These are phyloP conservation scores for Venturia carpophila DNA, from an alignment of 2,329 filamentous ascomycete species.

Conservation along the genomic window DNA sequence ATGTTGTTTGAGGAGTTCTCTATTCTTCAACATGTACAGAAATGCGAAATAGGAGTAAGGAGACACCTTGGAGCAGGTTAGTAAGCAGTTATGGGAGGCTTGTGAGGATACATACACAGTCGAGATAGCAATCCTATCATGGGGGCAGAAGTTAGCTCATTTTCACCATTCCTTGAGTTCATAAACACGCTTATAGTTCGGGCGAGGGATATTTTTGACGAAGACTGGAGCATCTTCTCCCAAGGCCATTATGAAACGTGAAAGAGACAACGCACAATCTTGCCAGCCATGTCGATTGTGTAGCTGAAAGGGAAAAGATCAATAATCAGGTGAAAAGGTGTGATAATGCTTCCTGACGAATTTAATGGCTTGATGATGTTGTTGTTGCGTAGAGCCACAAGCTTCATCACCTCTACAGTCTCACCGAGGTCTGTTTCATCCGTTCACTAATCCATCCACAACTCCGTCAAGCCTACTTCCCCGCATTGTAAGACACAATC, in stretches of 20 bases:
- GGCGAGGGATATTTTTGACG: too few species aligned
- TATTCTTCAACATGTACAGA: slow-evolving; percentile 50
- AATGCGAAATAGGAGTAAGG: slow-evolving; percentile 48
- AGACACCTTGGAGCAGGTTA: slow-evolving; percentile 47
- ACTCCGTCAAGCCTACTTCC: not conserved
- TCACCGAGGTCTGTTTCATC: not conserved
- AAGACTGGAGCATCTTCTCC: not conserved
- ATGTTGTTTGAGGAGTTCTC: slow-evolving; percentile 48
- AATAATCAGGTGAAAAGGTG: not conserved
- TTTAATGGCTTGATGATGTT: not conserved
- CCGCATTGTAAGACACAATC: not conserved
- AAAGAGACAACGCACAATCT: slow-evolving; percentile 36
- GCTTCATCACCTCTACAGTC: not conserved
- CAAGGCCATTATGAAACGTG: not conserved
- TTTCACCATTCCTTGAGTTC: not conserved
- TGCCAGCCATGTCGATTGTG: slow-evolving; percentile 45
- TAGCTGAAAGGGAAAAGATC: not conserved
- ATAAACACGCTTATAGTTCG: not conserved
- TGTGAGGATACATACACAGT: slow-evolving; percentile 46
- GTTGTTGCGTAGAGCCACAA: not conserved
- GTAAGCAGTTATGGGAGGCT: not conserved
- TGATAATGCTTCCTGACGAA: not conserved
- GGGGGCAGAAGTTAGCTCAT: not conserved
- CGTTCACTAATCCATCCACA: slow-evolving; percentile 1
- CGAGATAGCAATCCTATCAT: slow-evolving; percentile 48